Evolutionary conservation across 441 rosid genomes (phyloP), one percentile per base, ranked within the genome.

Genomic region (Syzygium syzygioides): DNA sequence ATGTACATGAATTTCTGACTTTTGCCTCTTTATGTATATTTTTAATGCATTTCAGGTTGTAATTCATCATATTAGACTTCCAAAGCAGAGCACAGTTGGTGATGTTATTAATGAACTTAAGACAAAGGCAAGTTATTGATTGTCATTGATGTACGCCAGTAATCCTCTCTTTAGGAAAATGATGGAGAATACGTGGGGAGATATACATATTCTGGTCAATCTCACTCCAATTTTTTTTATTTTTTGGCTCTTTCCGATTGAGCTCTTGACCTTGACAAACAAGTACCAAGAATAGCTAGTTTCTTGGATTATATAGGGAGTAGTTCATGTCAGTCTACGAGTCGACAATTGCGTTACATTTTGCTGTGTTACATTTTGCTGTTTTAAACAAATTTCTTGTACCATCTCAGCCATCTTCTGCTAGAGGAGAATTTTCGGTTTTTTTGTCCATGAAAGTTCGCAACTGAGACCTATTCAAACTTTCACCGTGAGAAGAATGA

Each of bases 61-160:
- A 86, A 94, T 95, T 90, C 98, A 96, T 92, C 95, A 94, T 88
- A 96, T 97, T 89, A 96, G 99, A 91, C 94, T 98, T 90, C 99
- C 99, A 55, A 98, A 97, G 93, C 99, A 96, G 93, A 97, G 99
- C 92, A 96, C 95, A 56, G 98, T 98, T 48, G 98, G 98, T 54
- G 98, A 98, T 91, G 99, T 97, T 86, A 93, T 97, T 88, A 93
- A 93, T 90, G 98, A 95, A 90, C 98, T 98, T 86, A 98, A 94
- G 91, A 94, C 94, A 37, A 98, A 97, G 97, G 99, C 94, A 91
- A 89, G 60, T 76, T 90, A 88, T 89, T 64, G 86, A 86, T 87
- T 48, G 79, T 87, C 25, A 45, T 79, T 60, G 26, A 64, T 5
- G 26, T 54, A 50, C 20, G 15, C 52, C 85, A 7, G 53, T 88